Conservation (phyloP, 208 protist genomes). For the Vickermania spadyakhi region DNA sequence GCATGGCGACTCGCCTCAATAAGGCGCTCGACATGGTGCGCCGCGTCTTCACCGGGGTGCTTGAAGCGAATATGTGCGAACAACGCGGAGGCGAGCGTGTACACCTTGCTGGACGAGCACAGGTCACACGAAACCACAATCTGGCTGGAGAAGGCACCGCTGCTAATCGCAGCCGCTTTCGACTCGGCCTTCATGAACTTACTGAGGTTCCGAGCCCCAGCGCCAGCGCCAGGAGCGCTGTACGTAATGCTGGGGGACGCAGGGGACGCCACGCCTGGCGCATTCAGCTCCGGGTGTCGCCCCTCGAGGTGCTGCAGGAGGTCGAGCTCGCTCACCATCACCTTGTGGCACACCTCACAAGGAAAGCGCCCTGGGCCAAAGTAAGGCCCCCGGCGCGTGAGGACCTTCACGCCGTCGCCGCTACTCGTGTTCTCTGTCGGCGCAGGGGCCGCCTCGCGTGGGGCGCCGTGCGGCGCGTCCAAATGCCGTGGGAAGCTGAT, state of each 20-base stretch:
- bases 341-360: conserved; percentile 70
- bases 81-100: conserved; percentile 64
- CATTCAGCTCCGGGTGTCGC: conserved; percentile 25
- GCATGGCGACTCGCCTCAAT: conserved; percentile 20
- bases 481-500: conserved; percentile 21
- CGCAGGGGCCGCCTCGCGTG: not conserved
- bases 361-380: conserved; percentile 53
- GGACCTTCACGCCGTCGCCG: not conserved
- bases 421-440: not conserved
- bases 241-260: not conserved
- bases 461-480: conserved; percentile 2
- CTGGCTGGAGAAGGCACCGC: conserved; percentile 2
- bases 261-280: not conserved
- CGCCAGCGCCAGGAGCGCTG: not conserved
- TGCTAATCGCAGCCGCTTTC: not conserved
- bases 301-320: conserved; percentile 71
- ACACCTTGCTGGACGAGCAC: conserved; percentile 41
- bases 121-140: conserved; percentile 56
- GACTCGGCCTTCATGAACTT: not conserved
- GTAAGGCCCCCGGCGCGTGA: not conserved
- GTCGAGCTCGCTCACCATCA: conserved; percentile 41
- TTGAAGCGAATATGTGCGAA: conserved; percentile 83
- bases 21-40: conserved; percentile 65
- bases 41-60: conserved; percentile 64
- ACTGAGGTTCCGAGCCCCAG: not conserved